Base-by-base conservation (phyloP, 2,329 filamentous ascomycete species). In the Aspergillus uvarum region DNA sequence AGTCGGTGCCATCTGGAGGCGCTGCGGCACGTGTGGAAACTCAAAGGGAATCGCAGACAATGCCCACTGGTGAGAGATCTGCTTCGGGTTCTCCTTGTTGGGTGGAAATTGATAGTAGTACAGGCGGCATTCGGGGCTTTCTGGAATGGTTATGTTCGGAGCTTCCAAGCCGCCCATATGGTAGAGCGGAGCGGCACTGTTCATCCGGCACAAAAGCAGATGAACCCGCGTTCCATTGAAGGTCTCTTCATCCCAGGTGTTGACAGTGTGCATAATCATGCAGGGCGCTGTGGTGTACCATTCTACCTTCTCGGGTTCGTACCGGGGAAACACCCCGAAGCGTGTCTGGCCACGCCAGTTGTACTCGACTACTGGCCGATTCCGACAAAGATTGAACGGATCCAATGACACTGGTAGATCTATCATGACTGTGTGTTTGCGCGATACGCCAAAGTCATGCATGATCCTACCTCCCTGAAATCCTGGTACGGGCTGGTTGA, bases 371-470 rank as follows among this genome's bases (percentile, higher is more conserved):
- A 85, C 81, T 3, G 85, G 83, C 51, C 57, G 56, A 6, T 56
- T 58, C 4, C 21, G 19, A 1, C 12, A 1, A 7, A 63, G 19
- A 14, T 59, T 89, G 47, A 85, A 69, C 0, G 87, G 87, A 60
- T 89, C 84, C 1, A 91, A 76, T 0, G 84, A 85, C 0, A 91
- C 77, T 0, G 89, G 89, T 10, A 90, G 77, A 67, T 91, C 88
- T 74, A 91, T 82, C 58, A 91, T 89, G 42, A 90, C 76, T 0
- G 87, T 89, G 66, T 89, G 82, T 5, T 69, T 72, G 5, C 76
- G 79, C 1, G 87, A 89, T 1, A 88, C 87, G 14, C 88, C 88
- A 72, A 90, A 91, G 70, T 91, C 88, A 68, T 91, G 89, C 87
- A 91, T 91, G 82, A 91, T 88, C 69, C 88, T 89, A 1, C 87